These are phyloP conservation scores for Microbotryum silenes-acaulis DNA, from an alignment of 1,284 basidiomycete genomes.

Conservation along the genomic window DNA sequence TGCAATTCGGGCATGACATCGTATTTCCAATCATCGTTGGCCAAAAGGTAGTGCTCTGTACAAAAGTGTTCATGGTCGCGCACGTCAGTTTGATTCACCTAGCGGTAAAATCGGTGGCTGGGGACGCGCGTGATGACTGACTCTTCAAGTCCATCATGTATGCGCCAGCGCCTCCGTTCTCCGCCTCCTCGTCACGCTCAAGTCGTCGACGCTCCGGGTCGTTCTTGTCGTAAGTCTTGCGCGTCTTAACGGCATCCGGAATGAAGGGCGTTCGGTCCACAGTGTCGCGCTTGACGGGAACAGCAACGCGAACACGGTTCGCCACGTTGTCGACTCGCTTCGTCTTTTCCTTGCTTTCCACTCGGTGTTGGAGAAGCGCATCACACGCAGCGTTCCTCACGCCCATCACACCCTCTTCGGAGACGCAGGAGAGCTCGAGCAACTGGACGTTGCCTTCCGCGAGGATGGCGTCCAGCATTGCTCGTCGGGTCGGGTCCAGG, in stretches of 20 bases:
- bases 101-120: constrained; percentile 1
- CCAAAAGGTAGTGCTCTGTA: constrained; percentile 59
- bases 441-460: constrained; percentile 54
- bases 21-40: constrained; percentile 89
- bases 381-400: constrained; percentile 89
- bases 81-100: too few relatives aligned
- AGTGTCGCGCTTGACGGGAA: constrained; percentile 78
- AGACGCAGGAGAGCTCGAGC: constrained; percentile 74
- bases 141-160: constrained; percentile 83
- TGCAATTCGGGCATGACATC: constrained; percentile 93
- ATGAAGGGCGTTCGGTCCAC: constrained; percentile 76
- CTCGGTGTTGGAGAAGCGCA: constrained; percentile 80
- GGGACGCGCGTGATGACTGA: constrained; percentile 43
- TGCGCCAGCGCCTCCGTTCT: constrained; percentile 78
- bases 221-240: constrained; percentile 60
- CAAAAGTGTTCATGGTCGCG: not conserved
- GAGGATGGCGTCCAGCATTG: constrained; percentile 77
- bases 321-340: constrained; percentile 81
- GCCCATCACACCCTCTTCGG: constrained; percentile 91
- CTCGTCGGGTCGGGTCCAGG: constrained; percentile 61
- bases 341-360: constrained; percentile 87
- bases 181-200: constrained; percentile 69
- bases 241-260: constrained; percentile 63
- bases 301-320: constrained; percentile 87
- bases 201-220: constrained; percentile 66